phyloP scores from a whole-genome alignment of 1,284 basidiomycete species.

The Trametes pubescens region DNA sequence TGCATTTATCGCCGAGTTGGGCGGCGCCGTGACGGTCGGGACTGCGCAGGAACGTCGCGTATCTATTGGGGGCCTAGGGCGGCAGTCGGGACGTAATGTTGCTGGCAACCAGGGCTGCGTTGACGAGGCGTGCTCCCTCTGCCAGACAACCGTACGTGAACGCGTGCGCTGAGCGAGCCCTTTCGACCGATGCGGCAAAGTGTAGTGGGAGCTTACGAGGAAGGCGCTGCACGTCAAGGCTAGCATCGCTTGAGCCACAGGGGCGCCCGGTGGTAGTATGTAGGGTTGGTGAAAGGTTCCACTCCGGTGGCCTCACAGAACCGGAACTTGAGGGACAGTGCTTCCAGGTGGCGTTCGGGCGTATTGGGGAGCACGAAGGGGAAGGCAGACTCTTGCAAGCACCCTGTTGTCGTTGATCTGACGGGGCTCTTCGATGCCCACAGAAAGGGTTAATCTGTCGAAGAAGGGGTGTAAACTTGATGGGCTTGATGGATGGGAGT shows the following conservation, averaged over 20 bases:
- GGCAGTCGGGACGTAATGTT: neutral
- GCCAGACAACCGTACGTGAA: neutral
- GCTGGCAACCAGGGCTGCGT: neutral
- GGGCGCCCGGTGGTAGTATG: neutral
- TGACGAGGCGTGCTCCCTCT: neutral
- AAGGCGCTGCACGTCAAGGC: neutral
- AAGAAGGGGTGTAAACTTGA: too few species aligned
- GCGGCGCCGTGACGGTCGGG: neutral
- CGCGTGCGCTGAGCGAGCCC: neutral
- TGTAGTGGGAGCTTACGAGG: neutral
- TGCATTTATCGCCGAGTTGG: neutral
- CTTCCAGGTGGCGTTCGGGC: too few species aligned
- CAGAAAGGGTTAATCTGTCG: too few species aligned
- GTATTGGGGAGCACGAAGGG: too few species aligned
- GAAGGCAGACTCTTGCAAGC: too few species aligned
- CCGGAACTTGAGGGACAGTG: neutral
- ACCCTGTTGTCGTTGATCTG: too few species aligned
- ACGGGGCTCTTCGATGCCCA: too few species aligned
- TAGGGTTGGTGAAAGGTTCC: neutral
- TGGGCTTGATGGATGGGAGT: too few species aligned
- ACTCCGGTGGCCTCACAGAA: too few species aligned
- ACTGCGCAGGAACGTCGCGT: constrained; percentile 5
- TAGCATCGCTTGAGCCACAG: neutral
- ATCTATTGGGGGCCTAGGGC: neutral
- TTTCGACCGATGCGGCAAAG: too few species aligned